These are phyloP conservation scores for Cochlearia excelsa DNA, from an alignment of 345 rosid genomes.

Conservation along the genomic window DNA sequence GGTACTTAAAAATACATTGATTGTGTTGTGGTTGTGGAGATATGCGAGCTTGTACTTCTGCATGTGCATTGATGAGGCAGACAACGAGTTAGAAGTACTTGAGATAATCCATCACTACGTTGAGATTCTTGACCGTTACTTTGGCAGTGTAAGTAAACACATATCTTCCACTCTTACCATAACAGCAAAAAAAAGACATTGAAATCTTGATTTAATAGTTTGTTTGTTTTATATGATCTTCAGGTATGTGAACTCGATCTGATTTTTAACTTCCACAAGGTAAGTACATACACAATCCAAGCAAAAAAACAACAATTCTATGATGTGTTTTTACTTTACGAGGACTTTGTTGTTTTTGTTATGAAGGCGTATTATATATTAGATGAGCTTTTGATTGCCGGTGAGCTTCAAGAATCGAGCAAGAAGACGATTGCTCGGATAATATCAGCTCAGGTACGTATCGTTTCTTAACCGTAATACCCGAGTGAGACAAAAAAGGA, in stretches of 20 bases:
- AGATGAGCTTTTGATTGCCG: conserved; percentile 91
- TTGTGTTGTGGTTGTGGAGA: conserved; percentile 30
- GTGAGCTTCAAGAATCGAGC: conserved; percentile 96
- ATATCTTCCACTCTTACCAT: not conserved
- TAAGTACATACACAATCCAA: conserved; percentile 24
- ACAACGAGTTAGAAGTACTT: conserved; percentile 87
- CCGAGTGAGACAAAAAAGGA: not conserved
- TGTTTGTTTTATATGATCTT: conserved; percentile 2
- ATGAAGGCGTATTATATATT: conserved; percentile 79
- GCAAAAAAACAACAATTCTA: not conserved
- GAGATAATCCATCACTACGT: conserved; percentile 95
- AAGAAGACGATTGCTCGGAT: conserved; percentile 87
- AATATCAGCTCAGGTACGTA: conserved; percentile 73
- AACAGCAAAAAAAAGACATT: not conserved
- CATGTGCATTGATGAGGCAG: conserved; percentile 96
- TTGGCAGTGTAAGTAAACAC: conserved; percentile 83
- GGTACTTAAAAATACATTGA: not conserved
- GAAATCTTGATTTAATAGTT: too few species aligned
- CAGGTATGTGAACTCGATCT: conserved; percentile 97
- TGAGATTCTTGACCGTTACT: conserved; percentile 93
- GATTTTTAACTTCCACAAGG: conserved; percentile 98
- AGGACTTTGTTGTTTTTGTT: conserved; percentile 18
- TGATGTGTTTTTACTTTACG: not conserved
- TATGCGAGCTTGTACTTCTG: conserved; percentile 99
- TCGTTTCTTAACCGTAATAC: not conserved